These are phyloP conservation scores for Coelastrella sp. DNA, from an alignment of 139 green algal species.

Conservation along the genomic window DNA sequence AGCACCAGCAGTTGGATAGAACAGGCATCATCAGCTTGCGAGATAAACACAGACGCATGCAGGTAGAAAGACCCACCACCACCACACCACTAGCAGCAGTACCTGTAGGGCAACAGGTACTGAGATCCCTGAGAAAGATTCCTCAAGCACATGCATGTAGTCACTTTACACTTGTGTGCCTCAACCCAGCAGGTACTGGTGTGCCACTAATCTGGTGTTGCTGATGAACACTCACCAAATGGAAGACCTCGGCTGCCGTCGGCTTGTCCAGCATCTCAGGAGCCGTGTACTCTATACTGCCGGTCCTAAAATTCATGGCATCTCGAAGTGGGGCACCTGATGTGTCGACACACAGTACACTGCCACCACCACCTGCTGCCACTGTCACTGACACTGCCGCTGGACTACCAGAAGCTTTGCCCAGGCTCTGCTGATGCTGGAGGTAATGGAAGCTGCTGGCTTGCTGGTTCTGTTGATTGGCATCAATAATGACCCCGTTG, in stretches of 20 bases:
- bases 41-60: too few relatives aligned
- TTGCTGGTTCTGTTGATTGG: neutral
- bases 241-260: conserved; percentile 70
- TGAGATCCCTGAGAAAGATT: too few relatives aligned
- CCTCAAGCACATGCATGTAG: too few relatives aligned
- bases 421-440: neutral
- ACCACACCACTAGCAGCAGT: neutral
- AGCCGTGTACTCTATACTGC: conserved; percentile 64
- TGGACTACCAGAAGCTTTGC: neutral
- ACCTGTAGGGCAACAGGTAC: neutral
- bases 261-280: conserved; percentile 74
- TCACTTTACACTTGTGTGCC: neutral
- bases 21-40: too few relatives aligned
- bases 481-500: neutral
- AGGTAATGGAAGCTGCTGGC: neutral
- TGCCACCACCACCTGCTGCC: neutral
- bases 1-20: neutral
- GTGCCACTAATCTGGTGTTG: neutral
- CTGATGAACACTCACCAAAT: conserved; percentile 51
- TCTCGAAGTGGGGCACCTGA: neutral
- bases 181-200: neutral
- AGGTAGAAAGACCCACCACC: too few relatives aligned
- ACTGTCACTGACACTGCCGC: conserved; percentile 14
- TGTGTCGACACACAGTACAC: neutral
- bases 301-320: conserved; percentile 57